These are phyloP conservation scores for Hansenula sp. DNA, from an alignment of 1,139 yeast species.

Conservation along the genomic window DNA sequence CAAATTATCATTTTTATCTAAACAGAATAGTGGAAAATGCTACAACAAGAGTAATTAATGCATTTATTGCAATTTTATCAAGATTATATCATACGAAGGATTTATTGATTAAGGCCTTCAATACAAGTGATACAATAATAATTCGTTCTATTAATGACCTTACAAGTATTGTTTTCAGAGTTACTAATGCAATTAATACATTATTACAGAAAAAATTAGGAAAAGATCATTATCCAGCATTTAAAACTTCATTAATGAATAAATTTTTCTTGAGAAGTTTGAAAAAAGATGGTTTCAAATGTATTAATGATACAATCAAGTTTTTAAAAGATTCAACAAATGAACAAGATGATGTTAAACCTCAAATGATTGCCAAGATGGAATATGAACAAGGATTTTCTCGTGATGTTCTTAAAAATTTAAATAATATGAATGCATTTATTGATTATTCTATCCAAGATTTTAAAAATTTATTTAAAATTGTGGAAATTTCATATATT, in stretches of 20 bases:
- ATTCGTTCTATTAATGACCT: constrained; percentile 3
- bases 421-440: neutral
- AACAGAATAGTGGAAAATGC: constrained; percentile 16
- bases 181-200: constrained; percentile 14
- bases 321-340: constrained; percentile 12
- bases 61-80: constrained; percentile 10
- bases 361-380: neutral
- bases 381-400: neutral
- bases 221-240: constrained; percentile 15
- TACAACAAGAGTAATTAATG: constrained; percentile 11
- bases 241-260: constrained; percentile 17
- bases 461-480: neutral
- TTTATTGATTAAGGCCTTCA: constrained; percentile 4
- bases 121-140: neutral
- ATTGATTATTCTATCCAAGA: neutral
- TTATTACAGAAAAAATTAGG: constrained; percentile 20
- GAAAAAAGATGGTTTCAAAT: constrained; percentile 19
- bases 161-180: constrained; percentile 4
- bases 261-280: constrained; percentile 19
- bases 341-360: neutral
- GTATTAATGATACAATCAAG: constrained; percentile 17
- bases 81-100: constrained; percentile 19
- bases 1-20: constrained; percentile 12
- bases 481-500: neutral
- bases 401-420: neutral